Percentiles rank a stretch among this genome's conserved stretches.
Conservation (phyloP, 352 stramenopile genomes). For the Plasmopara viticola region DNA sequence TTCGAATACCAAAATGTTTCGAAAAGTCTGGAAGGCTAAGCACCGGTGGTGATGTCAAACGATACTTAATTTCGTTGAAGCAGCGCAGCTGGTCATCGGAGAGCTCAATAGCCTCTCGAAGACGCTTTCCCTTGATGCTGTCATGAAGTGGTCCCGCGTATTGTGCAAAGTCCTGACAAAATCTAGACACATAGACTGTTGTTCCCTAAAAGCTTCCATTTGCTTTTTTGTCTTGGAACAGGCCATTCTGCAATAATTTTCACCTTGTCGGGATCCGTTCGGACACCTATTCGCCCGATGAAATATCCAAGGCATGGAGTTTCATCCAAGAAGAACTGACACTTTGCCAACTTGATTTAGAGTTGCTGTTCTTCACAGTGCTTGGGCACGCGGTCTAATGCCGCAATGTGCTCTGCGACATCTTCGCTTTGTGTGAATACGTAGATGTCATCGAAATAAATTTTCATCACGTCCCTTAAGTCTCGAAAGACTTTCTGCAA, state of each 20-base stretch:
- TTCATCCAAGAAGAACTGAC: slow-evolving; percentile 1
- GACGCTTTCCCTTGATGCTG: slow-evolving; percentile 2
- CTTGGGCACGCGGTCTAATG: slow-evolving; percentile 1
- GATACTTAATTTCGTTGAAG: not conserved
- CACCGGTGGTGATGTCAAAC: not conserved
- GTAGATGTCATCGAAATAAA: slow-evolving; percentile 10
- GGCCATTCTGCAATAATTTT: slow-evolving; percentile 5
- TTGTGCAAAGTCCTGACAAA: slow-evolving; percentile 2
- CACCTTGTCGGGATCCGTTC: slow-evolving; percentile 7
- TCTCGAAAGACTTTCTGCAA: not conserved
- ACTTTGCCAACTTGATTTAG: slow-evolving; percentile 7
- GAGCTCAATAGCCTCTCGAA: not conserved
- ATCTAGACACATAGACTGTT: not conserved
- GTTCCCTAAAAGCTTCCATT: not conserved
- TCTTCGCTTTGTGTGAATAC: not conserved
- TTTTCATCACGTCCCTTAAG: slow-evolving; percentile 2
- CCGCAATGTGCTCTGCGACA: slow-evolving; percentile 3
- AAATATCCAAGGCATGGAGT: slow-evolving; percentile 2
- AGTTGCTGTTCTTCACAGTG: slow-evolving; percentile 5
- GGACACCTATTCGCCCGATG: not conserved
- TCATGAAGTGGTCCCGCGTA: slow-evolving; percentile 2
- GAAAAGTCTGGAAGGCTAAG: slow-evolving; percentile 4
- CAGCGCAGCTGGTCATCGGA: not conserved
- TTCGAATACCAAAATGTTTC: slow-evolving; percentile 1
- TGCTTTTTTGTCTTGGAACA: too few relatives aligned